Percentiles rank a stretch among this genome's conserved stretches.
phyloP scores from a whole-genome alignment of 345 rosid genomes.

The Cardiospermum halicacabum region DNA sequence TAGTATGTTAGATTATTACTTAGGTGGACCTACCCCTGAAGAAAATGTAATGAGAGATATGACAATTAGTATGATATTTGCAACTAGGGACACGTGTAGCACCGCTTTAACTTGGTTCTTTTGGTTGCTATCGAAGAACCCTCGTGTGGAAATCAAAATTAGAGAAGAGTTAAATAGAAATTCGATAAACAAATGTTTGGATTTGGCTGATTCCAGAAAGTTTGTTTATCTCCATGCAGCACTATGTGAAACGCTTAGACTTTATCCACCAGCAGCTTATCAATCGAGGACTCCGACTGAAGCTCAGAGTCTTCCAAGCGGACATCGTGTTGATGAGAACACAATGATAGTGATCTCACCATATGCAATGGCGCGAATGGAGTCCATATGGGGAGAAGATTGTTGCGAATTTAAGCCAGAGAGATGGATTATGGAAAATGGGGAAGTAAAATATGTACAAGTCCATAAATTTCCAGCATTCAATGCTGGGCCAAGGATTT shows the following conservation, averaged over 20 bases:
- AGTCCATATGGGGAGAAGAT: slow-evolving; percentile 23
- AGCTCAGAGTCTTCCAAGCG: slow-evolving; percentile 20
- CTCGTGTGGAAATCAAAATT: slow-evolving; percentile 17
- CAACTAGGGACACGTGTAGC: slow-evolving; percentile 25
- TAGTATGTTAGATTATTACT: neutral
- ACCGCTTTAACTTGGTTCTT: slow-evolving; percentile 38
- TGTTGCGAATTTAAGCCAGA: slow-evolving; percentile 38
- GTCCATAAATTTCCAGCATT: slow-evolving; percentile 26
- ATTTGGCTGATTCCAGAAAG: slow-evolving; percentile 13
- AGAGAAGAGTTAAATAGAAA: slow-evolving; percentile 18
- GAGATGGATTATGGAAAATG: slow-evolving; percentile 41
- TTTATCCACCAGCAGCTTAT: slow-evolving; percentile 20
- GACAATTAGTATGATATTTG: slow-evolving; percentile 18
- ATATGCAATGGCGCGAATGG: slow-evolving; percentile 19
- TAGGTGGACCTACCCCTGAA: neutral
- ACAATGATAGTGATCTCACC: slow-evolving; percentile 1
- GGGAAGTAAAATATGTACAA: too few relatives aligned
- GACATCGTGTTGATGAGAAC: slow-evolving; percentile 5
- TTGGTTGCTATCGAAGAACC: slow-evolving; percentile 30
- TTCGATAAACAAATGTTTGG: neutral
- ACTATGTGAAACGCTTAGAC: slow-evolving; percentile 23
- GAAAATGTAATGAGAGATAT: slow-evolving; percentile 23
- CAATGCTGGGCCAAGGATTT: slow-evolving; percentile 32
- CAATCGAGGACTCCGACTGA: neutral
- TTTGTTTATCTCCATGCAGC: slow-evolving; percentile 40